Evolutionary conservation across 1,284 basidiomycete species (phyloP).

Genomic region (Ustilago crameri): DNA sequence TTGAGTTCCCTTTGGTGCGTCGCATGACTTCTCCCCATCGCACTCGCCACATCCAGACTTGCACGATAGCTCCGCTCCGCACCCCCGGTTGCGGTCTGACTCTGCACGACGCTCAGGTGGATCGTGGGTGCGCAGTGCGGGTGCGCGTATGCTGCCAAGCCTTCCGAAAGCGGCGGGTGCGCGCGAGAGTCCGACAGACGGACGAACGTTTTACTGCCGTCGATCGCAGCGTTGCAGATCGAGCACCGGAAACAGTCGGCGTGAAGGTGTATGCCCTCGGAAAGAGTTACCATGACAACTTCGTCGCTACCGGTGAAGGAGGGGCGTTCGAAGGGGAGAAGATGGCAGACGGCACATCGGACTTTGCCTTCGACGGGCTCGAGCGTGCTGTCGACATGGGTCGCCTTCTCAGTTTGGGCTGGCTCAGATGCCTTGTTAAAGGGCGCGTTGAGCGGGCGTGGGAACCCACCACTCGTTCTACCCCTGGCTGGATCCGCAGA

Average conservation of each 20-base stretch:
- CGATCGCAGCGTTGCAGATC: constrained; percentile 39
- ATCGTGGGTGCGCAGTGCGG: constrained; percentile 29
- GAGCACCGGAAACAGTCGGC: constrained; percentile 54
- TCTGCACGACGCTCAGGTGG: constrained; percentile 11
- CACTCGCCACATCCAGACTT: constrained; percentile 13
- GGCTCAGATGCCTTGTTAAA: constrained; percentile 10
- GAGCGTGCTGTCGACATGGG: background rate
- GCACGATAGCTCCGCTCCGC: constrained; percentile 16
- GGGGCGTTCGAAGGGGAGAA: constrained; percentile 47
- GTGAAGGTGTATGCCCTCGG: constrained; percentile 33
- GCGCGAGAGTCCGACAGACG: constrained; percentile 12
- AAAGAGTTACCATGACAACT: constrained; percentile 48
- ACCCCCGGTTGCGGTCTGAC: background rate
- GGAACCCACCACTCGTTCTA: constrained; percentile 27
- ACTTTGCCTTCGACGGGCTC: constrained; percentile 18
- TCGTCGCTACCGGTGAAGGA: constrained; percentile 6
- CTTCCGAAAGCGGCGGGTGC: constrained; percentile 3
- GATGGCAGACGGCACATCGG: constrained; percentile 34
- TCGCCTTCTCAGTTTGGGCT: constrained; percentile 12
- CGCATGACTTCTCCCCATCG: constrained; percentile 18
- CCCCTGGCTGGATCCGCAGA: background rate
- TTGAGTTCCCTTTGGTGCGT: constrained; percentile 46
- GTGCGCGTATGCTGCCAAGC: constrained; percentile 25
- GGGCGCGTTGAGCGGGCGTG: constrained; percentile 25
- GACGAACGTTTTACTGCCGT: constrained; percentile 42